Percentiles rank a stretch among this genome's conserved stretches.
These are phyloP conservation scores for Hylodesmum podocarpum DNA, from an alignment of 306 rosid species.

Conservation along the genomic window DNA sequence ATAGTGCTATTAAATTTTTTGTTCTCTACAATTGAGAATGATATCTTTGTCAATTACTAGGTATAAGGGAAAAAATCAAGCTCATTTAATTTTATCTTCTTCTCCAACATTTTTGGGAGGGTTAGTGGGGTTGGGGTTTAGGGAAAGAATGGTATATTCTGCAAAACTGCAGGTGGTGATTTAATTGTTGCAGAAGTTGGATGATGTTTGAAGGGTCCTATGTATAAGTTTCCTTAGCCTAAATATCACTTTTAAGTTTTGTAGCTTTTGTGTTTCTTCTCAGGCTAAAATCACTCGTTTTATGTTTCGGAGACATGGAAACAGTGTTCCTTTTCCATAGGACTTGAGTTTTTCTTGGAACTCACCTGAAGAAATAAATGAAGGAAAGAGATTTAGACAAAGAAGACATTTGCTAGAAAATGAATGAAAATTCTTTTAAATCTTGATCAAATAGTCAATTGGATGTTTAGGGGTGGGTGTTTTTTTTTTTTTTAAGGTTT, in stretches of 20 bases:
- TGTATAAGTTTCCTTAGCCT: neutral
- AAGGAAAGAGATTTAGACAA: neutral
- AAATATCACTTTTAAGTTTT: neutral
- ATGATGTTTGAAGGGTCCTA: neutral
- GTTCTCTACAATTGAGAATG: neutral
- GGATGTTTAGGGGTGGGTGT: neutral
- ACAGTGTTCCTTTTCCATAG: neutral
- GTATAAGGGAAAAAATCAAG: neutral
- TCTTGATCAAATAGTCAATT: neutral
- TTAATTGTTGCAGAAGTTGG: conserved; percentile 4
- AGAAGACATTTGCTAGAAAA: conserved; percentile 4
- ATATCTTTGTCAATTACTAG: neutral
- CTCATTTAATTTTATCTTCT: neutral
- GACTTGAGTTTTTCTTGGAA: conserved; percentile 15
- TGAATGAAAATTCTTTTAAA: neutral
- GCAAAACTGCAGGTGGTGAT: neutral
- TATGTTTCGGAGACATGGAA: conserved; percentile 5
- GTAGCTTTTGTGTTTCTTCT: neutral
- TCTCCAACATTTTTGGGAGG: neutral
- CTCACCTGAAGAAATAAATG: neutral
- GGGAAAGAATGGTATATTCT: neutral
- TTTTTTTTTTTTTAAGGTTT: conserved; percentile 1
- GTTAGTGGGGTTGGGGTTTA: neutral
- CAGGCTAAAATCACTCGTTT: neutral
- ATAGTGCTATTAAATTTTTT: neutral